Conservation (phyloP, 495 filamentous ascomycete genomes). For the Tetracladium setigerum region DNA sequence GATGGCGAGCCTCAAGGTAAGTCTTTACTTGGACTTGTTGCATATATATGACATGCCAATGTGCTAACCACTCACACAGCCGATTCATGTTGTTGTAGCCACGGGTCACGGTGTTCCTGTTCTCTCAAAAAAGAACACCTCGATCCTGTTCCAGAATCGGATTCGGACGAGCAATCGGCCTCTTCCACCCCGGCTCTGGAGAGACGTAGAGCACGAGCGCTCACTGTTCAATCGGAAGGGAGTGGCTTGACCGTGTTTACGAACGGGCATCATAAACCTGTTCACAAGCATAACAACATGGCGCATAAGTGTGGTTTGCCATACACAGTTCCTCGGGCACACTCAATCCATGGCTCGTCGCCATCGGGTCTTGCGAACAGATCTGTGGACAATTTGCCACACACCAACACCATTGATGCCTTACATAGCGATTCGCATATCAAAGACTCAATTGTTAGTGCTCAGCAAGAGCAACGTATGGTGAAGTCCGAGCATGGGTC, state of each 20-base stretch:
- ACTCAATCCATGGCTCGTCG: constrained; percentile 55
- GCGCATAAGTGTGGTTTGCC: constrained; percentile 76
- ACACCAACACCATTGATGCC: constrained; percentile 32
- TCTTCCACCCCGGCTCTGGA: constrained; percentile 40
- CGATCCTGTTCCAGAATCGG: constrained; percentile 64
- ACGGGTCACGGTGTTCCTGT: constrained; percentile 89
- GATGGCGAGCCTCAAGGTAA: constrained; percentile 54
- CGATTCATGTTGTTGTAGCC: constrained; percentile 81
- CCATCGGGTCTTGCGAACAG: constrained; percentile 47
- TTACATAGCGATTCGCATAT: constrained; percentile 31
- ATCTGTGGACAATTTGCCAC: constrained; percentile 61
- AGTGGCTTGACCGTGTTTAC: constrained; percentile 75
- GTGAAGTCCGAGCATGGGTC: constrained; percentile 68
- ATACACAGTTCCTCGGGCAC: constrained; percentile 69
- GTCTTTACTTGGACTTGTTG: constrained; percentile 24
- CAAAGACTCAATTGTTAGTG: constrained; percentile 35
- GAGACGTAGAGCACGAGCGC: constrained; percentile 59
- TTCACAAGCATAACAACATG: constrained; percentile 79
- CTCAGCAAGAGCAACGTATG: constrained; percentile 42
- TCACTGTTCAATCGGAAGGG: constrained; percentile 72
- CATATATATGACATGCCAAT: constrained; percentile 26
- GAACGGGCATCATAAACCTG: constrained; percentile 91
- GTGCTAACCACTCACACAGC: constrained; percentile 41
- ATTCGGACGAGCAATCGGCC: constrained; percentile 40
- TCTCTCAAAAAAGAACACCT: constrained; percentile 85